Conservation (phyloP, 345 rosid species). For the Aquilaria sinensis region DNA sequence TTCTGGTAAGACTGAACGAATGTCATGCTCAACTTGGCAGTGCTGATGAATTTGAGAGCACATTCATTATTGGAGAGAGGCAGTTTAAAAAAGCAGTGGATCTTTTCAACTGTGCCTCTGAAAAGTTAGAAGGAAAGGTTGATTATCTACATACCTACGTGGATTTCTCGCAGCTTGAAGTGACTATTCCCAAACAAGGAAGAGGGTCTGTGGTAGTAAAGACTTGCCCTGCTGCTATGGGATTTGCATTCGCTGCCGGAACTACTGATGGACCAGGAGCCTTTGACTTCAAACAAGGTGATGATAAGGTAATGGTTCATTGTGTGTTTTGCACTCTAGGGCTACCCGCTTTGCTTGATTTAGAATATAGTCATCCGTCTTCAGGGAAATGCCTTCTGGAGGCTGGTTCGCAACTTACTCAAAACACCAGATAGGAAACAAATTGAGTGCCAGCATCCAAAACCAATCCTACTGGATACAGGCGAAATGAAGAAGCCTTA, state of each 20-base stretch:
- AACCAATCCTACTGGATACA: slow-evolving; percentile 95
- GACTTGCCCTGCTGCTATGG: slow-evolving; percentile 99
- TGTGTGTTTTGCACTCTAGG: slow-evolving; percentile 11
- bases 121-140: slow-evolving; percentile 65
- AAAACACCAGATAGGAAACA: slow-evolving; percentile 70
- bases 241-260: slow-evolving; percentile 96
- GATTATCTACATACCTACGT: slow-evolving; percentile 72
- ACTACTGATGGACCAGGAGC: slow-evolving; percentile 99
- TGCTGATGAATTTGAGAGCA: slow-evolving; percentile 97
- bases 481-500: slow-evolving; percentile 96
- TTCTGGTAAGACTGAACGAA: slow-evolving; percentile 7
- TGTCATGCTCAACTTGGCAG: slow-evolving; percentile 34
- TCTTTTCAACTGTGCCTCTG: slow-evolving; percentile 81
- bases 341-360: slow-evolving; percentile 8
- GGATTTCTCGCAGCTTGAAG: slow-evolving; percentile 89
- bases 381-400: slow-evolving; percentile 98
- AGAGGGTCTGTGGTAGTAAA: slow-evolving; percentile 68
- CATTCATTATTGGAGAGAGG: slow-evolving; percentile 87
- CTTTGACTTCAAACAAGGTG: slow-evolving; percentile 97
- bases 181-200: slow-evolving; percentile 43
- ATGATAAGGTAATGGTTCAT: slow-evolving; percentile 50
- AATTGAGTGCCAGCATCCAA: slow-evolving; percentile 78
- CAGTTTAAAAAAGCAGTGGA: slow-evolving; percentile 75
- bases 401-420: slow-evolving; percentile 62
- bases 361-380: slow-evolving; percentile 3